phyloP scores from a whole-genome alignment of 1,284 basidiomycete species.

The Rhodotorula mucilaginosa region DNA sequence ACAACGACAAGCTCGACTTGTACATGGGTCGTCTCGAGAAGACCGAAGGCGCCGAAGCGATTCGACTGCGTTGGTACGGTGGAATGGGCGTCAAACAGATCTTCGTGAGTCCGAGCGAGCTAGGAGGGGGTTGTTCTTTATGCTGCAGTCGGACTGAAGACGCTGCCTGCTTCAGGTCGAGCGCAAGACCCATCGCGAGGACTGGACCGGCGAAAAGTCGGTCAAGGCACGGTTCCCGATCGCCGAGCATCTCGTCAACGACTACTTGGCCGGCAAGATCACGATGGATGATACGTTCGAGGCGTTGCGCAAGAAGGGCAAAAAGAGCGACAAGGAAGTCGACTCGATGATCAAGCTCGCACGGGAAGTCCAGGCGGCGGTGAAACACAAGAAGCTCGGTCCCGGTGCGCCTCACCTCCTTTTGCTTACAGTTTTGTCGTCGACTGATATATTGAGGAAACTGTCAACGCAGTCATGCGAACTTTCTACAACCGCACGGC shows the following conservation, averaged over 20 bases:
- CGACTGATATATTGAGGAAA: constrained; percentile 7
- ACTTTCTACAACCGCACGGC: constrained; percentile 99
- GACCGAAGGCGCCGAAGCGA: constrained; percentile 96
- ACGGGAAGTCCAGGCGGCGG: constrained; percentile 89
- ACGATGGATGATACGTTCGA: constrained; percentile 94
- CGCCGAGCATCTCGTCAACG: constrained; percentile 92
- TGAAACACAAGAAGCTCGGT: constrained; percentile 75
- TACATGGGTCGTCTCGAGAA: constrained; percentile 97
- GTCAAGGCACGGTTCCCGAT: constrained; percentile 98
- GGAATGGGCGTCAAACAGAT: constrained; percentile 73
- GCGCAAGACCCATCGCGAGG: constrained; percentile 97
- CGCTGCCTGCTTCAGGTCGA: constrained; percentile 57
- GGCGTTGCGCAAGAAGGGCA: constrained; percentile 81
- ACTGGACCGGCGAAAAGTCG: constrained; percentile 99
- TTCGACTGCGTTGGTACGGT: constrained; percentile 98
- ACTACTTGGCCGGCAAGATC: constrained; percentile 83
- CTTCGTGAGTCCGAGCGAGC: constrained; percentile 56
- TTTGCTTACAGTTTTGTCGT: not conserved
- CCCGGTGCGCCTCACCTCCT: constrained; percentile 61
- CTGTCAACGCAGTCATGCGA: constrained; percentile 67
- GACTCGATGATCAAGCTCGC: constrained; percentile 95
- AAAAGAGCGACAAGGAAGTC: constrained; percentile 90
- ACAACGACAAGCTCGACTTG: constrained; percentile 69
- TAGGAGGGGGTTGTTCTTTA: no score
- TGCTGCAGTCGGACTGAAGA: not conserved